These are phyloP conservation scores for Hypoxylon sp. DNA, from an alignment of 2,329 filamentous ascomycete genomes.

Conservation along the genomic window DNA sequence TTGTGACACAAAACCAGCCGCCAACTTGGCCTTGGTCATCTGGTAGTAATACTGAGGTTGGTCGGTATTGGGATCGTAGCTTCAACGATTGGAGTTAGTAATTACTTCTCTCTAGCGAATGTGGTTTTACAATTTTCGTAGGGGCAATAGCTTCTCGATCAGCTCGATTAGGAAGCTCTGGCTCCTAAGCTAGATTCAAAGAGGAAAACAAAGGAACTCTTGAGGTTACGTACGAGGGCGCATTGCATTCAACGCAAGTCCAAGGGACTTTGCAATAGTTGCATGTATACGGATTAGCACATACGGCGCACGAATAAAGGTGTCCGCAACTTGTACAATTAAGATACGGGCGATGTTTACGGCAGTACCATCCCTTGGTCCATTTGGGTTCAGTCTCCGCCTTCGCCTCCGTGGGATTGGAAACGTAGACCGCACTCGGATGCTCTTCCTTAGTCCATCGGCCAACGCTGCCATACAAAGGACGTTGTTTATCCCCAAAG, in stretches of 20 bases:
- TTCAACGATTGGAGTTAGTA: background rate
- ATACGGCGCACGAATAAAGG: conserved; percentile 20
- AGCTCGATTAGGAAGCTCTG: background rate
- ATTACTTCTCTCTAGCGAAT: background rate
- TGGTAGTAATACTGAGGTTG: background rate
- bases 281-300: conserved; percentile 22
- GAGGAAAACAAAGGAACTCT: background rate
- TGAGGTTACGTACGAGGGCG: background rate
- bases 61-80: background rate
- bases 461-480: background rate
- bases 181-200: background rate
- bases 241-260: background rate
- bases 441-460: background rate
- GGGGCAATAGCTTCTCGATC: background rate
- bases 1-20: background rate
- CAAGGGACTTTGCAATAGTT: conserved; percentile 8
- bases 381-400: background rate
- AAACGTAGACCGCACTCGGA: too few relatives aligned
- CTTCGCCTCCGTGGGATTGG: too few relatives aligned
- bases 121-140: background rate
- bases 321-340: background rate
- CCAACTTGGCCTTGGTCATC: background rate
- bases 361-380: conserved; percentile 25
- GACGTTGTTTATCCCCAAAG: background rate
- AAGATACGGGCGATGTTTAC: background rate